A percentile compares a stretch with the other conserved stretches of the same genome.
These are phyloP conservation scores for Hypocrella siamensis DNA, from an alignment of 2,329 filamentous ascomycete species.

Conservation along the genomic window DNA sequence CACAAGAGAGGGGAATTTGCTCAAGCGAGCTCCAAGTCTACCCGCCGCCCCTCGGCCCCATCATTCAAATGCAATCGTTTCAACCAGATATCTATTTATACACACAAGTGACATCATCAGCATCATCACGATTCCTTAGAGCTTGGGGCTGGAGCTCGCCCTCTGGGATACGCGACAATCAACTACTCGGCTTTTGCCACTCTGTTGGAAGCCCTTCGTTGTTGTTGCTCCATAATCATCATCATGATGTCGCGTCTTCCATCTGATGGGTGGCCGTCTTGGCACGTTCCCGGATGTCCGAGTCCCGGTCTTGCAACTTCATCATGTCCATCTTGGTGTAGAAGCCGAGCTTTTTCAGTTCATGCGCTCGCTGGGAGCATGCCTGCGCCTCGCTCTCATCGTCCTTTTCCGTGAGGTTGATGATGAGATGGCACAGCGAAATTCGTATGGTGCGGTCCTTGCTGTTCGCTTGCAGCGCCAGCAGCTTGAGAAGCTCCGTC, in stretches of 20 bases:
- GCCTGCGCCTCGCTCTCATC: conserved; percentile 50
- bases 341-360: conserved; percentile 59
- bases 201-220: neutral
- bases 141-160: too few relatives aligned
- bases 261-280: conserved; percentile 67
- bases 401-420: conserved; percentile 75
- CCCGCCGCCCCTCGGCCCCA: too few relatives aligned
- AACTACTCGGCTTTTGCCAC: too few relatives aligned
- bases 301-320: conserved; percentile 50
- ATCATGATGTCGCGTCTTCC: conserved; percentile 23
- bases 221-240: neutral
- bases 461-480: conserved; percentile 60
- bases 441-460: conserved; percentile 58
- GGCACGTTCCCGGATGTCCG: conserved; percentile 72
- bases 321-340: conserved; percentile 47
- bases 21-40: too few relatives aligned
- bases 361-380: conserved; percentile 49
- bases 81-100: too few relatives aligned
- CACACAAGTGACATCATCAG: too few relatives aligned
- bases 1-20: too few relatives aligned
- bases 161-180: too few relatives aligned
- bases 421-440: conserved; percentile 68
- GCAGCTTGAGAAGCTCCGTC: conserved; percentile 54
- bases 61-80: too few relatives aligned
- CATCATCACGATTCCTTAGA: too few relatives aligned